Conservation (phyloP, 2,329 filamentous ascomycete species). For the Nectriaceae sp. region DNA sequence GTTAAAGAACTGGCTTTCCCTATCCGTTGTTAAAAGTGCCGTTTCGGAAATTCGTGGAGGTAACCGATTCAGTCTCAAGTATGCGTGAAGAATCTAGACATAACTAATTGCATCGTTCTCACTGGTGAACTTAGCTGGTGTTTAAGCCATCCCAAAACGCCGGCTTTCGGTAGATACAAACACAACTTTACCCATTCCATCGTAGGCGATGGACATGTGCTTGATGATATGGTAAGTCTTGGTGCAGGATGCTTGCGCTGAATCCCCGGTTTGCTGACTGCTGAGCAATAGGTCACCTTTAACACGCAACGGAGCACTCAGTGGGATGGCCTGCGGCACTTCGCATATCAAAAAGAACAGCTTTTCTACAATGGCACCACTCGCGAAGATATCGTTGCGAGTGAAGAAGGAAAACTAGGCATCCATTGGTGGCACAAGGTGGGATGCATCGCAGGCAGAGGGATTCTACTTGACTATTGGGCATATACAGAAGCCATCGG, state of each 20-base stretch:
- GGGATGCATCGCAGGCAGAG: constrained; percentile 9
- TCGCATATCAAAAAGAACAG: constrained; percentile 11
- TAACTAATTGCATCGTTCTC: background rate
- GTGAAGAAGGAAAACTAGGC: constrained; percentile 1
- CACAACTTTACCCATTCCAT: constrained; percentile 3
- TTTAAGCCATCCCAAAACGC: constrained; percentile 7
- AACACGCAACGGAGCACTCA: constrained; percentile 11
- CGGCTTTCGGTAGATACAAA: constrained; percentile 7
- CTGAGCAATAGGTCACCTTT: constrained; percentile 1
- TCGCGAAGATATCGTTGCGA: constrained; percentile 1
- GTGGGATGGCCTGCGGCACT: constrained; percentile 10
- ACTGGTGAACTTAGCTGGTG: constrained; percentile 1
- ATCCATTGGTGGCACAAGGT: constrained; percentile 9
- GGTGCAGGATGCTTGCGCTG: background rate
- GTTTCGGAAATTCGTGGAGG: constrained; percentile 3
- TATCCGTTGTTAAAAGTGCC: constrained; percentile 1
- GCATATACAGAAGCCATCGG: constrained; percentile 5
- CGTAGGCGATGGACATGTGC: constrained; percentile 2
- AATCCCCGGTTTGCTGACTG: background rate
- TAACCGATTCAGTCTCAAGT: constrained; percentile 9
- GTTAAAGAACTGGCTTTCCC: constrained; percentile 3
- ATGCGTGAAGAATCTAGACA: background rate
- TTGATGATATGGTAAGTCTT: constrained; percentile 5
- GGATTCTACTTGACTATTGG: constrained; percentile 8
- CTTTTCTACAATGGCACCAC: constrained; percentile 11